Conservation (phyloP, 2,329 filamentous ascomycete genomes). For the Fusarium sp. region DNA sequence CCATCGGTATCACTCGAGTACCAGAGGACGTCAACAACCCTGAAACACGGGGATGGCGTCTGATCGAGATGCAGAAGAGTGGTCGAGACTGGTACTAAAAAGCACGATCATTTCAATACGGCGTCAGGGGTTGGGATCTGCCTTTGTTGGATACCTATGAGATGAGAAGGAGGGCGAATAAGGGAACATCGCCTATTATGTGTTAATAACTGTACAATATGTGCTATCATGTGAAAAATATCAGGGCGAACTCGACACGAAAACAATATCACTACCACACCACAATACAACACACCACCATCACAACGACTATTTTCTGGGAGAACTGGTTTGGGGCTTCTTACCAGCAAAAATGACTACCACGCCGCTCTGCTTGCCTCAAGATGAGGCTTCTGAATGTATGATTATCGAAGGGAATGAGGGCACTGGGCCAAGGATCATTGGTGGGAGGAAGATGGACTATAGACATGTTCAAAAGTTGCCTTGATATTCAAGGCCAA, state of each 20-base stretch:
- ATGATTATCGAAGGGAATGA: conserved; percentile 44
- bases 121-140: conserved; percentile 43
- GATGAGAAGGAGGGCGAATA: conserved; percentile 30
- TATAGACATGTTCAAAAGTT: conserved; percentile 42
- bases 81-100: conserved; percentile 82
- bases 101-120: conserved; percentile 31
- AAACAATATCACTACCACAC: conserved; percentile 27
- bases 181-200: conserved; percentile 41
- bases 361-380: conserved; percentile 53
- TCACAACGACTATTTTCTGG: conserved; percentile 33
- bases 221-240: conserved; percentile 48
- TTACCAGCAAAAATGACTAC: conserved; percentile 44
- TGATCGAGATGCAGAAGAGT: conserved; percentile 99
- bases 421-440: conserved; percentile 34
- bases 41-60: conserved; percentile 94
- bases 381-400: conserved; percentile 48
- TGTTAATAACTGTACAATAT: conserved; percentile 53
- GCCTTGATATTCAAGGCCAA: conserved; percentile 28
- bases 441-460: conserved; percentile 29
- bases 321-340: conserved; percentile 43
- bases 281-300: conserved; percentile 17
- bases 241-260: conserved; percentile 43
- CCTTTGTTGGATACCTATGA: conserved; percentile 43
- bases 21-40: conserved; percentile 97
- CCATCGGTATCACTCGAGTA: conserved; percentile 93